Evolutionary conservation across 2,329 filamentous ascomycete genomes (phyloP).

Genomic region (Fusarium praegraminearum): DNA sequence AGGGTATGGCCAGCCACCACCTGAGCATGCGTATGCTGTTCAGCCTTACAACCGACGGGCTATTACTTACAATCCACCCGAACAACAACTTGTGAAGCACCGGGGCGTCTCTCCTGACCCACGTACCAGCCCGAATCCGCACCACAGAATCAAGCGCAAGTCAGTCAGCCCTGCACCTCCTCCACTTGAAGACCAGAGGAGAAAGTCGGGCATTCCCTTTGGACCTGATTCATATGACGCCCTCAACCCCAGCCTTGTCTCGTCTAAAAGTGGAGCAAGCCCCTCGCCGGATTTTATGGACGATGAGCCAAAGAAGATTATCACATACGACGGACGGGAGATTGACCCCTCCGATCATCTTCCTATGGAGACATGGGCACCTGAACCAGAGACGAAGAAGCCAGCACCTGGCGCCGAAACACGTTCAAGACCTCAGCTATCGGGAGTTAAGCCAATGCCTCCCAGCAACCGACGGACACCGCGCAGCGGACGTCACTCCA

Average conservation of each 20-base stretch:
- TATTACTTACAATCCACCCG: conserved; percentile 55
- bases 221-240: conserved; percentile 81
- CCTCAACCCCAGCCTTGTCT: conserved; percentile 71
- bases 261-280: conserved; percentile 49
- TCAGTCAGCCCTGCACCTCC: conserved; percentile 77
- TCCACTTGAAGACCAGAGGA: conserved; percentile 60
- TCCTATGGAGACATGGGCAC: conserved; percentile 81
- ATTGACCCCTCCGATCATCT: conserved; percentile 85
- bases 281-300: conserved; percentile 58
- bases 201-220: conserved; percentile 74
- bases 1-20: conserved; percentile 37
- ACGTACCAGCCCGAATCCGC: conserved; percentile 55
- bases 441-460: conserved; percentile 66
- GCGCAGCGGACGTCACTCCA: conserved; percentile 64
- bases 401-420: conserved; percentile 49
- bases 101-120: conserved; percentile 56
- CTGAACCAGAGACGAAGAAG: conserved; percentile 72
- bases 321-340: conserved; percentile 79
- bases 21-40: conserved; percentile 52
- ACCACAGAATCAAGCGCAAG: conserved; percentile 73
- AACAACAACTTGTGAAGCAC: conserved; percentile 43
- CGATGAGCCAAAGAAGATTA: conserved; percentile 73
- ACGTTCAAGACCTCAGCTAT: conserved; percentile 60
- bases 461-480: conserved; percentile 64
- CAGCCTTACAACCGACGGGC: conserved; percentile 59